phyloP scores from a whole-genome alignment of 2,329 filamentous ascomycete genomes.

The Purpureocillium lavendulum region DNA sequence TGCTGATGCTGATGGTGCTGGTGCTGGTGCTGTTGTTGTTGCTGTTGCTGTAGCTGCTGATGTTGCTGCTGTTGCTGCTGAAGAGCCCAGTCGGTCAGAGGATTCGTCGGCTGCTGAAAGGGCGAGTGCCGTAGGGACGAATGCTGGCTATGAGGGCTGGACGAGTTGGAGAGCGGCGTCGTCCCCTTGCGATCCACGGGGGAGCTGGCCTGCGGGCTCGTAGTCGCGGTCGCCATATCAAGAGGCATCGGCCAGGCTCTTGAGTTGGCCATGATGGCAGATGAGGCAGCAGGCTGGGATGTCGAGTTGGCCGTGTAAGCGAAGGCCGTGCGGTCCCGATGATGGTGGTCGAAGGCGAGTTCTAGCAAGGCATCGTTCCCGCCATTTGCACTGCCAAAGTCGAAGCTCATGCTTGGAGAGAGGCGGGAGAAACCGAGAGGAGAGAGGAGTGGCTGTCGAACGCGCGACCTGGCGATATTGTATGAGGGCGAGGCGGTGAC shows the following conservation, averaged over 20 bases:
- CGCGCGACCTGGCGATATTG: slow-evolving; percentile 25
- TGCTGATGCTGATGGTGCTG: slow-evolving; percentile 21
- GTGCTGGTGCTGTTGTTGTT: slow-evolving; percentile 16
- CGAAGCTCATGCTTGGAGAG: slow-evolving; percentile 43
- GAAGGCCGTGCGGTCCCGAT: slow-evolving; percentile 44
- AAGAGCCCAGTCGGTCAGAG: slow-evolving; percentile 54
- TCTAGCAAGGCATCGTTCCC: slow-evolving; percentile 52
- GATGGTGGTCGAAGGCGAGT: slow-evolving; percentile 50
- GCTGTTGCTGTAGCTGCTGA: slow-evolving; percentile 35
- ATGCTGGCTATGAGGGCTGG: slow-evolving; percentile 44
- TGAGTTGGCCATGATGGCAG: slow-evolving; percentile 26
- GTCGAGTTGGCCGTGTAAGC: slow-evolving; percentile 16
- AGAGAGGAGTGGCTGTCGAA: slow-evolving; percentile 18
- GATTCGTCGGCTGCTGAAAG: slow-evolving; percentile 41
- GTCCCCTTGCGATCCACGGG: slow-evolving; percentile 40
- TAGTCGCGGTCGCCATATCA: slow-evolving; percentile 37
- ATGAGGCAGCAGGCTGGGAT: slow-evolving; percentile 22
- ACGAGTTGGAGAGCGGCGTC: slow-evolving; percentile 40
- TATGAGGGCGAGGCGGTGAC: slow-evolving; percentile 28
- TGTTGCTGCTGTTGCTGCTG: slow-evolving; percentile 37
- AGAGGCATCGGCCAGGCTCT: slow-evolving; percentile 43
- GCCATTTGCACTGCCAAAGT: slow-evolving; percentile 47
- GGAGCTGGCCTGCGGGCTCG: slow-evolving; percentile 36
- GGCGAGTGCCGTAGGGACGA: slow-evolving; percentile 44
- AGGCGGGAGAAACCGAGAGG: slow-evolving; percentile 22